Base-by-base conservation (phyloP, 2,329 filamentous ascomycete species). In the Thermothelomyces thermophilus region DNA sequence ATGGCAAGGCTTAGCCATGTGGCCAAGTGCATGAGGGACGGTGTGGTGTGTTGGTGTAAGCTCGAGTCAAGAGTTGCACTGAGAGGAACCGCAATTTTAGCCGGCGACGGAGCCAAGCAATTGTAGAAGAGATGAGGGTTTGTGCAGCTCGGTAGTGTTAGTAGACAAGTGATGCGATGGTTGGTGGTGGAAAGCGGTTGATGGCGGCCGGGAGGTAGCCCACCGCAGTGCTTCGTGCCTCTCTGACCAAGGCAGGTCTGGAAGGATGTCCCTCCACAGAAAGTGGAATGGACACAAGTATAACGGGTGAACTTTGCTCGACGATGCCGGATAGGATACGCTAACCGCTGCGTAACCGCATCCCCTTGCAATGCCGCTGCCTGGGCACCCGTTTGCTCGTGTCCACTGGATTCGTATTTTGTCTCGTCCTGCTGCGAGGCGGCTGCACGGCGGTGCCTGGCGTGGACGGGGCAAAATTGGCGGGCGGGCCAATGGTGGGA, bases 401-500 rank as follows among this genome's bases (percentile, higher is more conserved):
- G 31, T 41, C 24, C 20, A 9, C 24, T 26, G 24, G 24, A 5
- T 5, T 5, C 24, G 5, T 26, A 9, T 26, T 9, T 5, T 22
- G 17, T 26, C 31, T 8, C 17, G 36, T 22, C 14, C 14, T 20
- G 17, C 16, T 39, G 44, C 17, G n/a, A 31, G 39, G 39, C 46
- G 39, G 39, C 46, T 48, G 46, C 16, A 40, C 39, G 46, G 46
- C 31, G 39, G 28, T 36, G 31, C n/a, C 24, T 33, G 20, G 24
- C 16, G 6, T 41, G 24, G n/a, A n/a, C 9, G 33, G 7, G 33
- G 14, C 11, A 19, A 30, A n/a, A n/a, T n/a, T n/a, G n/a, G n/a
- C 39, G 39, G n/a, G 24, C 9, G 33, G 7, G 33, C 24, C 11
- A 19, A 30, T 9, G 26, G 41, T 20, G 28, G 43, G 20, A 5